Percentiles rank a stretch among this genome's conserved stretches.
These are phyloP conservation scores for Elaeagnus macrophylla DNA, from an alignment of 306 rosid genomes.

Conservation along the genomic window DNA sequence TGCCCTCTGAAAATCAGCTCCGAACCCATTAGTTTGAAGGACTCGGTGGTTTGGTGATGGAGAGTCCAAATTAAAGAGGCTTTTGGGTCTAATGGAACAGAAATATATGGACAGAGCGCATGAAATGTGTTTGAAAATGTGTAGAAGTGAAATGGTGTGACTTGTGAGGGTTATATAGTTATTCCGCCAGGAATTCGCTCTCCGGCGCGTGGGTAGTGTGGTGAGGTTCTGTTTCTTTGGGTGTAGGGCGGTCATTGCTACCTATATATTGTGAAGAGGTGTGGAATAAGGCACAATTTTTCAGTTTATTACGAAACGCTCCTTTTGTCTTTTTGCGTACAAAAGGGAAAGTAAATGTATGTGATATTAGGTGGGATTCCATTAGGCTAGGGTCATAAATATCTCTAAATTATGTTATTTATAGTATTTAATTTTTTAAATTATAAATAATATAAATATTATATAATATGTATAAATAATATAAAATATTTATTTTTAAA, in stretches of 20 bases:
- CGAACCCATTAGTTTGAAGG: slow-evolving; percentile 27
- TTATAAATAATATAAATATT: too few species aligned
- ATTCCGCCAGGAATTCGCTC: slow-evolving; percentile 24
- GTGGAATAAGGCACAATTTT: background rate
- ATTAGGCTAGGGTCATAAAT: too few species aligned
- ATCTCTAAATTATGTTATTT: too few species aligned
- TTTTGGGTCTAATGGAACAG: background rate
- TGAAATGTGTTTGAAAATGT: background rate
- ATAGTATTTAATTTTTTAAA: too few species aligned
- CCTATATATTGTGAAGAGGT: slow-evolving; percentile 17
- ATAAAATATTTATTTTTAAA: too few species aligned
- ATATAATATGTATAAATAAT: too few species aligned
- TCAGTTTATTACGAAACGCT: slow-evolving; percentile 21
- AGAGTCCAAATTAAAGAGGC: background rate
- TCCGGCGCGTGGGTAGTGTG: slow-evolving; percentile 1
- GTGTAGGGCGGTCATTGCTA: background rate
- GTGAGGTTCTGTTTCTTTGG: background rate
- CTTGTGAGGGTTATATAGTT: background rate
- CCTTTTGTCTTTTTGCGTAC: background rate
- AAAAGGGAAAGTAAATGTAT: slow-evolving; percentile 6
- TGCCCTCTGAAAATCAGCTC: slow-evolving; percentile 79
- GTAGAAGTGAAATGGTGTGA: background rate
- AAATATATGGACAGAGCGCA: too few species aligned
- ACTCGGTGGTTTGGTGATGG: background rate
- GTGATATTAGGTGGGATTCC: too few species aligned